Conservation (phyloP, 495 filamentous ascomycete genomes). For the Lasiosphaeriaceae sp. region DNA sequence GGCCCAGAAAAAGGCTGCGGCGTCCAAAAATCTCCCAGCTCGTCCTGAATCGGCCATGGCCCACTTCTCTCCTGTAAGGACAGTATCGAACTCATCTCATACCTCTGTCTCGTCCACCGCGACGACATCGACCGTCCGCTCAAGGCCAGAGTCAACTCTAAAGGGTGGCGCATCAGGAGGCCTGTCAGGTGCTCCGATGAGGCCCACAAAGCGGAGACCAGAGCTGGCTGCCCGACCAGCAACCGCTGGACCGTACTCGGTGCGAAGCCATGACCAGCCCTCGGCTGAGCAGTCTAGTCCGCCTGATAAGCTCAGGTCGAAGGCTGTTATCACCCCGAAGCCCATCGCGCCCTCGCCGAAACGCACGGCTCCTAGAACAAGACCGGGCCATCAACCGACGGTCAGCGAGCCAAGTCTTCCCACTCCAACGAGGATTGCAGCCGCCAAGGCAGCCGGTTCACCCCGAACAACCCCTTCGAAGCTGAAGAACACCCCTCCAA, state of each 20-base stretch:
- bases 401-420: slow-evolving; percentile 40
- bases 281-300: slow-evolving; percentile 41
- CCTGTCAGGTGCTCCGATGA: slow-evolving; percentile 53
- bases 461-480: slow-evolving; percentile 40
- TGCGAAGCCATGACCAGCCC: slow-evolving; percentile 43
- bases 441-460: slow-evolving; percentile 25
- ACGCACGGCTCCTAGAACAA: slow-evolving; percentile 37
- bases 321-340: slow-evolving; percentile 39
- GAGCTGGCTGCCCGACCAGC: slow-evolving; percentile 50
- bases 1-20: slow-evolving; percentile 69
- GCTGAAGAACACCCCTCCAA: slow-evolving; percentile 15
- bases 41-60: slow-evolving; percentile 75
- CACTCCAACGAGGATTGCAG: slow-evolving; percentile 30
- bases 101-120: slow-evolving; percentile 37
- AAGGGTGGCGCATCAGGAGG: slow-evolving; percentile 40
- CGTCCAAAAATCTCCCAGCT: slow-evolving; percentile 56
- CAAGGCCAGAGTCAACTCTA: slow-evolving; percentile 36
- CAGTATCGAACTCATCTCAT: slow-evolving; percentile 41
- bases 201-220: slow-evolving; percentile 46
- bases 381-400: slow-evolving; percentile 41
- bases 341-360: slow-evolving; percentile 38
- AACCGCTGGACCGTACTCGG: slow-evolving; percentile 55
- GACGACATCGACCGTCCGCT: slow-evolving; percentile 33
- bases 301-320: slow-evolving; percentile 28
- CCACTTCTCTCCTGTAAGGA: slow-evolving; percentile 54